Evolutionary conservation across 2,329 filamentous ascomycete species (phyloP).

Genomic region (Tolypocladium endophyticum): DNA sequence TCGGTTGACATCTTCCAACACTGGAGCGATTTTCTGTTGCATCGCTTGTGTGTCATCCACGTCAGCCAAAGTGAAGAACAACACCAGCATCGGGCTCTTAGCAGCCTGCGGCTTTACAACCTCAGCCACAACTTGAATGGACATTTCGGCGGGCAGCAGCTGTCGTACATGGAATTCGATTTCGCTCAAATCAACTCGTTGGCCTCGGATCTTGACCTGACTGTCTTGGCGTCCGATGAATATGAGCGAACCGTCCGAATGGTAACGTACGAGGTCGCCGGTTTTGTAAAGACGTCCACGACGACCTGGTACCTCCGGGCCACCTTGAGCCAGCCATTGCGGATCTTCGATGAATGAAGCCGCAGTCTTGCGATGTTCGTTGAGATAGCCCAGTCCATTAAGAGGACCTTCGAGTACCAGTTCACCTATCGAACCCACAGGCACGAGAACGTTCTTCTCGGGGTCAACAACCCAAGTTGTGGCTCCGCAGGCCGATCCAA

Average conservation of each 20-base stretch:
- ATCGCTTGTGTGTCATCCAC: neutral
- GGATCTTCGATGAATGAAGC: neutral
- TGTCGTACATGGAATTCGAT: neutral
- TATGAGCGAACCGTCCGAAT: neutral
- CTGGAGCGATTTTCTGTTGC: neutral
- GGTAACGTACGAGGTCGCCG: neutral
- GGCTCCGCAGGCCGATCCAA: neutral
- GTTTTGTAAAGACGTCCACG: neutral
- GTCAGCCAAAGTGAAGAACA: neutral
- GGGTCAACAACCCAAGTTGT: neutral
- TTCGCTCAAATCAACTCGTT: neutral
- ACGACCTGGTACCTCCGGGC: neutral
- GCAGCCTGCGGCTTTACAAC: neutral
- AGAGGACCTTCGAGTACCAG: neutral
- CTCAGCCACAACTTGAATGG: neutral
- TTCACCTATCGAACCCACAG: neutral
- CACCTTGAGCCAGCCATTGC: neutral
- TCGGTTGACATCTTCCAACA: neutral
- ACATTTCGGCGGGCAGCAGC: neutral
- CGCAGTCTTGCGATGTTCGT: neutral
- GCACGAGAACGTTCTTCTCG: neutral
- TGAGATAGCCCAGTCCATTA: neutral
- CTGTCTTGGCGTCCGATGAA: neutral
- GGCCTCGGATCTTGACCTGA: neutral
- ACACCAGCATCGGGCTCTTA: neutral